Conservation (phyloP, 2,329 filamentous ascomycete species). For the Botrytis paeoniae region DNA sequence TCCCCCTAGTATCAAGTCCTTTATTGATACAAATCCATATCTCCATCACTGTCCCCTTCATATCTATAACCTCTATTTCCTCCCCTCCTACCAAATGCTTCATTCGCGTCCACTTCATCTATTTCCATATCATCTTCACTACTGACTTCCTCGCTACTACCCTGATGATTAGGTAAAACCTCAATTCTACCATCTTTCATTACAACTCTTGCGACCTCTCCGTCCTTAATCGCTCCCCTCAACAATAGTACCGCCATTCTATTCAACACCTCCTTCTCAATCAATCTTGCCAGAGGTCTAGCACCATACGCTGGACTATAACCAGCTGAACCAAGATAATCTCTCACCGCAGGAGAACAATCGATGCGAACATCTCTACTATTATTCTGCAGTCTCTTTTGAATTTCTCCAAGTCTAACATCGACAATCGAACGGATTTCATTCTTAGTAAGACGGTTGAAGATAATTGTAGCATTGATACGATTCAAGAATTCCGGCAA, state of each 20-base stretch:
- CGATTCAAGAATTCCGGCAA: conserved; percentile 97
- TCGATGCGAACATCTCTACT: conserved; percentile 80
- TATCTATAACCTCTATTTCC: neutral
- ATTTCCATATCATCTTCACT: conserved; percentile 66
- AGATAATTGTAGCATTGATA: conserved; percentile 94
- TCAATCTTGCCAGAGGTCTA: conserved; percentile 79
- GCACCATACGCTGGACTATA: conserved; percentile 97
- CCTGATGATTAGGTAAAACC: conserved; percentile 81
- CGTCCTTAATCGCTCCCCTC: conserved; percentile 78
- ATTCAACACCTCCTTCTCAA: conserved; percentile 97
- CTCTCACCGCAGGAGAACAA: conserved; percentile 81
- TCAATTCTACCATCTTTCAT: conserved; percentile 75
- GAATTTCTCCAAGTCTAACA: conserved; percentile 80
- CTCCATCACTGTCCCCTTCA: conserved; percentile 46
- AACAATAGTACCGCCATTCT: conserved; percentile 87
- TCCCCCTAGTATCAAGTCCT: neutral
- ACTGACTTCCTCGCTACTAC: conserved; percentile 63
- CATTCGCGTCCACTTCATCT: conserved; percentile 53
- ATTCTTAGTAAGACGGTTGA: conserved; percentile 85
- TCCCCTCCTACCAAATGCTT: conserved; percentile 47
- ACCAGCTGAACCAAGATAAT: conserved; percentile 86
- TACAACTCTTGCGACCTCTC: conserved; percentile 76
- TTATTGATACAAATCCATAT: conserved; percentile 53
- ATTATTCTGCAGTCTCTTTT: conserved; percentile 84
- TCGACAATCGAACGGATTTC: conserved; percentile 98